A percentile compares a stretch with the other conserved stretches of the same genome.
Conservation (phyloP, 495 filamentous ascomycete species). For the Tuber calosporum region DNA sequence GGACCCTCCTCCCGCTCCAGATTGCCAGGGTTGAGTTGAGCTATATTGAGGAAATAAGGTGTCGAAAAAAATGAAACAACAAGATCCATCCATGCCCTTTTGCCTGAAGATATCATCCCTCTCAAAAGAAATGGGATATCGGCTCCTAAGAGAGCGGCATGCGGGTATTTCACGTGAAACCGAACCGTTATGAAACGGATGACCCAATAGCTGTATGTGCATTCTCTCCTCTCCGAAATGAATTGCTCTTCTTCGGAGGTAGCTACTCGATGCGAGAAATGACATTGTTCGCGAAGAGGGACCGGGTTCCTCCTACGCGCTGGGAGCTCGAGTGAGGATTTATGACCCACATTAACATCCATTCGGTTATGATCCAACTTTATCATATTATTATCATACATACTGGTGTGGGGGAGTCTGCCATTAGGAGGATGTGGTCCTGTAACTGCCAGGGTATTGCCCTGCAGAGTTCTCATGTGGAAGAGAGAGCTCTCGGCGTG, state of each 20-base stretch:
- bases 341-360: neutral
- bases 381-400: too few species aligned
- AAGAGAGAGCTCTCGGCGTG: too few species aligned
- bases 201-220: neutral
- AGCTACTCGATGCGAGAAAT: neutral
- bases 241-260: neutral
- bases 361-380: neutral
- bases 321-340: neutral
- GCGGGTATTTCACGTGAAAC: neutral
- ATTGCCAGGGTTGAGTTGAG: neutral
- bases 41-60: neutral
- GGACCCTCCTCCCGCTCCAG: neutral
- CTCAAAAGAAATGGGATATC: neutral
- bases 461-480: too few species aligned
- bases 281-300: neutral
- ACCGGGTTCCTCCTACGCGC: neutral
- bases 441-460: too few species aligned
- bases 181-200: neutral
- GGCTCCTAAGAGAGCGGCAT: neutral
- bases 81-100: neutral
- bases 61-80: neutral
- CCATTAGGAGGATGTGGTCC: too few species aligned
- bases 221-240: neutral
- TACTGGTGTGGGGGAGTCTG: too few species aligned
- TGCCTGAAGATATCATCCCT: neutral